Conservation (phyloP, 2,329 filamentous ascomycete genomes). For the Epichloe hybrida region DNA sequence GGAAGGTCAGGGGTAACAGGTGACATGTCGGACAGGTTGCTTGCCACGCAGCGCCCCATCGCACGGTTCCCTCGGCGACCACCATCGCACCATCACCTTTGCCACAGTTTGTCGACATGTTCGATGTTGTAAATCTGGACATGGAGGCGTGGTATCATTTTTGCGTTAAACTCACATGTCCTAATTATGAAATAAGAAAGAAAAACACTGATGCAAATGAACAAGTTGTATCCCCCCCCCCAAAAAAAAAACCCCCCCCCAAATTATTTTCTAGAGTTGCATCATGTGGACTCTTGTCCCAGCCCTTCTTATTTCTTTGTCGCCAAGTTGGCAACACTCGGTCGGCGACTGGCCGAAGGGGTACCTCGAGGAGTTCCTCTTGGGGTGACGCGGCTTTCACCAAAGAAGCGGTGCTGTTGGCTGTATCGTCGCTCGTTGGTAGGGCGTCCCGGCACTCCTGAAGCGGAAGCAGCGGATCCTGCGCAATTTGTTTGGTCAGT, state of each 20-base stretch:
- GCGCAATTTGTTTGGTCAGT: not conserved
- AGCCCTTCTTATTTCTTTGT: conserved; percentile 3
- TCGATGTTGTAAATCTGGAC: not conserved
- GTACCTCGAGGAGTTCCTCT: conserved; percentile 23
- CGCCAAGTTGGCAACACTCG: conserved; percentile 10
- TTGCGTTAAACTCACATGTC: not conserved
- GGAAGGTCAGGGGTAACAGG: too few species aligned
- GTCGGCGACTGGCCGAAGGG: conserved; percentile 22
- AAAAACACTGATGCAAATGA: not conserved
- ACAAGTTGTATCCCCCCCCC: not conserved
- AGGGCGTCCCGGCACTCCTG: conserved; percentile 8
- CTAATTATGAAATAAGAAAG: not conserved
- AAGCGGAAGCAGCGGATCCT: conserved; percentile 12
- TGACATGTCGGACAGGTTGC: too few species aligned
- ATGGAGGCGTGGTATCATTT: conserved; percentile 1
- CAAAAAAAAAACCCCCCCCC: too few species aligned
- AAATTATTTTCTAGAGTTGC: too few species aligned
- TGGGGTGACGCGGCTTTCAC: conserved; percentile 27
- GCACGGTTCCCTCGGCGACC: not conserved
- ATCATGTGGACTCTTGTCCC: not conserved
- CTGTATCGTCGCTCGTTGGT: conserved; percentile 19
- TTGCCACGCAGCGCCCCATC: not conserved
- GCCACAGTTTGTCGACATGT: not conserved
- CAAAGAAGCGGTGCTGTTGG: conserved; percentile 28
- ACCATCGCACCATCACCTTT: not conserved